These are phyloP conservation scores for Glebionis coronaria DNA, from an alignment of 129 eudicot genomes.

Conservation along the genomic window DNA sequence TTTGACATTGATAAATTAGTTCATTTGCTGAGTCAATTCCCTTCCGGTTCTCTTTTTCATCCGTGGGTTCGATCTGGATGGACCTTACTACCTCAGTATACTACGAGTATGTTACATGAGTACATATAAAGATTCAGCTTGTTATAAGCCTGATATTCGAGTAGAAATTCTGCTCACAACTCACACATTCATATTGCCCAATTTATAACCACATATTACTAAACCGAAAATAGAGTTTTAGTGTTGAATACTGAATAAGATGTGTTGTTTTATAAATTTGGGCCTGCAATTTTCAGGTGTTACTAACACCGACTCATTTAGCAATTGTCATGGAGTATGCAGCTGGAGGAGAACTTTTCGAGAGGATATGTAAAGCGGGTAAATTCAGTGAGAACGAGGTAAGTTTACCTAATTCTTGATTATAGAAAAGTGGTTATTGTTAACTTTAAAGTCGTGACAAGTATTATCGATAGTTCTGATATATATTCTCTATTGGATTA, in stretches of 20 bases:
- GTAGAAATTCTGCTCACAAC: background rate
- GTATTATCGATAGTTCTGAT: background rate
- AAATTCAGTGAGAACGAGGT: conserved; percentile 68
- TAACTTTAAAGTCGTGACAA: conserved; percentile 9
- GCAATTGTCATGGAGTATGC: conserved; percentile 90
- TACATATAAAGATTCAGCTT: background rate
- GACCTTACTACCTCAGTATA: background rate
- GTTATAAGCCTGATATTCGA: no score
- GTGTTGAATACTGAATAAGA: background rate
- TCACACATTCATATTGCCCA: background rate
- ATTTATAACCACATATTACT: background rate
- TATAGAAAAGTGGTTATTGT: background rate
- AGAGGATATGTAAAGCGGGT: conserved; percentile 54
- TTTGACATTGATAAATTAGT: background rate
- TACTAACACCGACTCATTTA: conserved; percentile 72
- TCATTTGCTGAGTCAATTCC: no score
- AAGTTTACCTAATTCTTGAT: background rate
- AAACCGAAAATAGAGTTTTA: background rate
- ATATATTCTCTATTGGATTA: conserved; percentile 18
- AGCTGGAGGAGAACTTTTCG: conserved; percentile 77
- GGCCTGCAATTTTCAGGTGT: conserved; percentile 40
- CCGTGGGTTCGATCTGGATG: background rate
- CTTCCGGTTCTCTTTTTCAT: no score
- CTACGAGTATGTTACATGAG: background rate
- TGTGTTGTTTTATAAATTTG: background rate